Percentiles rank a stretch among this genome's conserved stretches.
Evolutionary conservation across 1,139 yeast genomes (phyloP).

Genomic region (Pichiaceae sp.): DNA sequence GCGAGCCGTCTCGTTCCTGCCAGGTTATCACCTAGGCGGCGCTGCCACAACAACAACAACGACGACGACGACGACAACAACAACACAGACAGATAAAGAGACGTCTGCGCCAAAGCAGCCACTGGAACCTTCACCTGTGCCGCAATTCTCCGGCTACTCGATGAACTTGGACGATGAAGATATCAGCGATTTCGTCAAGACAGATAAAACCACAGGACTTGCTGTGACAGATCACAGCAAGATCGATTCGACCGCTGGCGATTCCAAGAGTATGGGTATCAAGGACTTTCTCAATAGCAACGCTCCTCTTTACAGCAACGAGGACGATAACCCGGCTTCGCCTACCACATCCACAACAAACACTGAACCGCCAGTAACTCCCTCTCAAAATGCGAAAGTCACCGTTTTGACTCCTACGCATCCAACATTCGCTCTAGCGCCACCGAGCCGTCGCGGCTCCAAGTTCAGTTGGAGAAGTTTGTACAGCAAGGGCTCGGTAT

Average conservation of each 20-base stretch:
- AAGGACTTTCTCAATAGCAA: constrained; percentile 12
- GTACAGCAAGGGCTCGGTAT: background rate
- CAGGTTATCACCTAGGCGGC: constrained; percentile 17
- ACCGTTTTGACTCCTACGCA: background rate
- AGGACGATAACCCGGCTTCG: too few species aligned
- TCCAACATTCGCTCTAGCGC: background rate
- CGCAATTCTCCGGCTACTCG: background rate
- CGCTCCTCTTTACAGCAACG: constrained; percentile 5
- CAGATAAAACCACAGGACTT: background rate
- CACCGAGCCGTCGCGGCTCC: constrained; percentile 3
- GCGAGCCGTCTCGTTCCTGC: constrained; percentile 15
- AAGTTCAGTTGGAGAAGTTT: constrained; percentile 6
- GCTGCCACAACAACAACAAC: background rate
- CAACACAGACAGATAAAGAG: background rate
- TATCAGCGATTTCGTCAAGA: constrained; percentile 6
- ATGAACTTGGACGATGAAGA: constrained; percentile 5
- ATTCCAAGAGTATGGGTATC: constrained; percentile 8
- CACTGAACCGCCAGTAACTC: too few species aligned
- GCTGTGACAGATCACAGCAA: constrained; percentile 9
- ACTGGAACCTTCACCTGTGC: background rate
- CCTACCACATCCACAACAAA: too few species aligned
- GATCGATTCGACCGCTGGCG: background rate
- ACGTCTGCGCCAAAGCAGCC: background rate
- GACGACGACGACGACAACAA: background rate
- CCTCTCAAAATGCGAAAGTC: too few species aligned